These are phyloP conservation scores for Amanita inopinata DNA, from an alignment of 768 basidiomycete species.

Conservation along the genomic window DNA sequence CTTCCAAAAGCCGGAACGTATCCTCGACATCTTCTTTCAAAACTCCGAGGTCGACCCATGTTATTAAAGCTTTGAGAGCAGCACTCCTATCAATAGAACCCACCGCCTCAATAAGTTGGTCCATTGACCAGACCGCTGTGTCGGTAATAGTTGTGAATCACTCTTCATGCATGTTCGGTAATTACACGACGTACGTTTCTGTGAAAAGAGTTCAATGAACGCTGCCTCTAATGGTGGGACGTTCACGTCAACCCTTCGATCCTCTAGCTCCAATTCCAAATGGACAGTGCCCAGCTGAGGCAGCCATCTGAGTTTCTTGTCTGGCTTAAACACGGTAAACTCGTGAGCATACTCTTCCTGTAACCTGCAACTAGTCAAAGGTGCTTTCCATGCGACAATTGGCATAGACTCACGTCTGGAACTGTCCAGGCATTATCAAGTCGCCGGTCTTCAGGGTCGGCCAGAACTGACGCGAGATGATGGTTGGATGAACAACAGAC, in stretches of 20 bases:
- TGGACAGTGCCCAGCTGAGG: conserved; percentile 82
- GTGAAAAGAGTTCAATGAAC: conserved; percentile 77
- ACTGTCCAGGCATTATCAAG: conserved; percentile 78
- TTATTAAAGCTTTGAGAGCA: conserved; percentile 65
- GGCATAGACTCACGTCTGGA: conserved; percentile 48
- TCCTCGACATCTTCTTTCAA: conserved; percentile 58
- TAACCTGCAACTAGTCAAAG: conserved; percentile 31
- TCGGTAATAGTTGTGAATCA: background rate
- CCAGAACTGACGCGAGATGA: conserved; percentile 96
- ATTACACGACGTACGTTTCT: conserved; percentile 36
- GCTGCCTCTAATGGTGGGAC: conserved; percentile 88
- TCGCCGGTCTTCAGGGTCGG: conserved; percentile 68
- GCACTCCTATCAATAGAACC: conserved; percentile 55
- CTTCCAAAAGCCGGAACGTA: conserved; percentile 56
- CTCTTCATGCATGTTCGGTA: background rate
- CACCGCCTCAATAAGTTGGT: conserved; percentile 55
- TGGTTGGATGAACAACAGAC: conserved; percentile 76
- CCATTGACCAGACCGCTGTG: conserved; percentile 62
- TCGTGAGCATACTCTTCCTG: conserved; percentile 70
- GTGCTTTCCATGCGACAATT: background rate
- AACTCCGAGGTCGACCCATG: conserved; percentile 80
- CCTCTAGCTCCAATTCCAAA: conserved; percentile 73
- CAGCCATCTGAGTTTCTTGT: conserved; percentile 85
- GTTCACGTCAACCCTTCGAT: conserved; percentile 65
- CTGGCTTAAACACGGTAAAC: conserved; percentile 81